phyloP scores from a whole-genome alignment of 805 yeast species.

The Ascoidea asiatica region DNA sequence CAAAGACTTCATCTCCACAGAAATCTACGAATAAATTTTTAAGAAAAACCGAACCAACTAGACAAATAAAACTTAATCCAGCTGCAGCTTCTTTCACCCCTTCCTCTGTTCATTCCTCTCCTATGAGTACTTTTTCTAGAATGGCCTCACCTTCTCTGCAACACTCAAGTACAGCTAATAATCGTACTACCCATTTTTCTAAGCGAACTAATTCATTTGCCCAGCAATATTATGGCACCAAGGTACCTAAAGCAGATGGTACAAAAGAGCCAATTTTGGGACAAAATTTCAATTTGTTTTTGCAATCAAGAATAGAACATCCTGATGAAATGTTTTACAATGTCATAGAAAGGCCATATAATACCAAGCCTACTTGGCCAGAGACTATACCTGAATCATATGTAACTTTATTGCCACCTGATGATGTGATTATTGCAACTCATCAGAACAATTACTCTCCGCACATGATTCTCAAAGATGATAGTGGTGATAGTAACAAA shows the following conservation, averaged over 20 bases:
- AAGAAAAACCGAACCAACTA: not conserved
- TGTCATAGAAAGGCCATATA: not conserved
- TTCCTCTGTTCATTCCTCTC: not conserved
- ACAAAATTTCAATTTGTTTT: not conserved
- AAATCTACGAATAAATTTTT: too few species aligned
- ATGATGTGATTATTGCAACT: not conserved
- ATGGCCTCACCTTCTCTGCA: not conserved
- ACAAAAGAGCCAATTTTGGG: not conserved
- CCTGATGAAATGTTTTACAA: not conserved
- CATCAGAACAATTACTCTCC: not conserved
- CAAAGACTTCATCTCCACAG: not conserved
- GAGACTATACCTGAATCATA: not conserved
- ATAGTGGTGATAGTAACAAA: too few species aligned
- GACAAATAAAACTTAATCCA: slow-evolving; percentile 39
- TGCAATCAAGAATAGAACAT: not conserved
- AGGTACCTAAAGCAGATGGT: too few species aligned
- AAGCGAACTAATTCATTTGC: not conserved
- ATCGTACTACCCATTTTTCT: not conserved
- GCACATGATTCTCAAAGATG: too few species aligned
- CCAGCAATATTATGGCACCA: not conserved
- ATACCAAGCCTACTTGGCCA: not conserved
- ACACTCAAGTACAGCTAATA: not conserved
- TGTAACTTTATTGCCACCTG: not conserved
- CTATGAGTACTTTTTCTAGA: not conserved
- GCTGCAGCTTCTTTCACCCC: slow-evolving; percentile 51